Evolutionary conservation across 257 asterid species (phyloP).

Genomic region (Solanum peruvianum): DNA sequence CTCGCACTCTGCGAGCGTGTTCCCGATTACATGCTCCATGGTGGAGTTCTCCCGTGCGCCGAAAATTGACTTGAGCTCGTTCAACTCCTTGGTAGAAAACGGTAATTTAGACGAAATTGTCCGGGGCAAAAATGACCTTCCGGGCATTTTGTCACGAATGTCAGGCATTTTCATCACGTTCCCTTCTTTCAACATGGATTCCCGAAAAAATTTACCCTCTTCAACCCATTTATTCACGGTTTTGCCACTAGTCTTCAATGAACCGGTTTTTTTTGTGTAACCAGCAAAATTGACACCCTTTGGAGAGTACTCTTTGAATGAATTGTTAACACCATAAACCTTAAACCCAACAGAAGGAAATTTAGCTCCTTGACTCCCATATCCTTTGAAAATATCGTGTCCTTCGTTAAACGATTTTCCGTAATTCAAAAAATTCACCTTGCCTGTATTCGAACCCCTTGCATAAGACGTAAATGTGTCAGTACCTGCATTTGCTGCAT

Average conservation of each 20-base stretch:
- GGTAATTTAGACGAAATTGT: constrained; percentile 41
- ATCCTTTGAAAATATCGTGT: constrained; percentile 54
- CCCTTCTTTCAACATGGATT: constrained; percentile 48
- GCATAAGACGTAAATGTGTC: constrained; percentile 66
- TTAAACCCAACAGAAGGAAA: constrained; percentile 41
- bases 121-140: constrained; percentile 76
- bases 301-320: constrained; percentile 61
- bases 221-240: constrained; percentile 30
- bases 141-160: constrained; percentile 64
- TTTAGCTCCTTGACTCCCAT: constrained; percentile 41
- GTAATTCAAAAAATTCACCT: constrained; percentile 43
- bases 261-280: constrained; percentile 26
- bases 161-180: constrained; percentile 57
- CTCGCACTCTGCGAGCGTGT: constrained; percentile 54
- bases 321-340: constrained; percentile 49
- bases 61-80: constrained; percentile 29
- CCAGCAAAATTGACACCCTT: constrained; percentile 64
- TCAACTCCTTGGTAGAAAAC: constrained; percentile 18
- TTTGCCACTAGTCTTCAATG: constrained; percentile 4
- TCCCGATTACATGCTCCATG: constrained; percentile 27
- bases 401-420: constrained; percentile 73
- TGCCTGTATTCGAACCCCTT: constrained; percentile 31
- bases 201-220: constrained; percentile 76
- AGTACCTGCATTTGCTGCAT: constrained; percentile 52
- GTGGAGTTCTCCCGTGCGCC: constrained; percentile 24